Evolutionary conservation across 352 stramenopile species (phyloP).

Genomic region (Phytophthora idaei): DNA sequence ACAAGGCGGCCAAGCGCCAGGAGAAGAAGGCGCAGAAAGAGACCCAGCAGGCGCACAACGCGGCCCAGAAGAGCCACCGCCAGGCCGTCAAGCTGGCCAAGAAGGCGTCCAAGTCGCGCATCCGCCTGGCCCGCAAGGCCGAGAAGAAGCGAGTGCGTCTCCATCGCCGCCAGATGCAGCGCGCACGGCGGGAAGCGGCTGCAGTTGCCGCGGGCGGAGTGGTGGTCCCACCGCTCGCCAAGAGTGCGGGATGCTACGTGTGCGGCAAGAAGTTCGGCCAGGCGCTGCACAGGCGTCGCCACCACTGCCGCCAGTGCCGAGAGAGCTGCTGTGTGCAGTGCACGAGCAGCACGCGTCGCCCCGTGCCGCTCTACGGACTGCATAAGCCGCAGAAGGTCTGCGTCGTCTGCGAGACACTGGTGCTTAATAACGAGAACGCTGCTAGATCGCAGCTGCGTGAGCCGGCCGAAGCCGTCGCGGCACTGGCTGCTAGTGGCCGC

Average conservation of each 20-base stretch:
- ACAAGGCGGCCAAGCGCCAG: conserved; percentile 18
- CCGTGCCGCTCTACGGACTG: conserved; percentile 44
- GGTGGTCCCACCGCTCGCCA: conserved; percentile 32
- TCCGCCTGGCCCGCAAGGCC: conserved; percentile 20
- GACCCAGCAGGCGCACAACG: conserved; percentile 9
- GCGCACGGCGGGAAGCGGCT: background rate
- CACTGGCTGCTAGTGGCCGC: conserved; percentile 16
- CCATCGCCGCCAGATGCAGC: conserved; percentile 7
- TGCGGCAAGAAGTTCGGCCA: conserved; percentile 49
- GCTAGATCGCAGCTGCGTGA: conserved; percentile 20
- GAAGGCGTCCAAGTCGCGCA: conserved; percentile 12
- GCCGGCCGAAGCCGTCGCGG: conserved; percentile 21
- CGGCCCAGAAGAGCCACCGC: background rate
- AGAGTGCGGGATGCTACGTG: conserved; percentile 43
- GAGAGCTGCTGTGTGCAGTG: conserved; percentile 66
- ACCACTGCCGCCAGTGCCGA: conserved; percentile 74
- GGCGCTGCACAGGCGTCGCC: conserved; percentile 39
- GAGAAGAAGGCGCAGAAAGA: conserved; percentile 11
- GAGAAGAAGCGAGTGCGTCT: conserved; percentile 21
- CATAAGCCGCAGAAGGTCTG: conserved; percentile 65
- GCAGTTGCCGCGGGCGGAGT: background rate
- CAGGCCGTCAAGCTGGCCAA: conserved; percentile 15
- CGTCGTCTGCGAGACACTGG: conserved; percentile 52
- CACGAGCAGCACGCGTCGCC: conserved; percentile 39
- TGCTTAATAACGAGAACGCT: conserved; percentile 25